These are phyloP conservation scores for Lathyrus oleraceus DNA, from an alignment of 306 rosid genomes.

Conservation along the genomic window DNA sequence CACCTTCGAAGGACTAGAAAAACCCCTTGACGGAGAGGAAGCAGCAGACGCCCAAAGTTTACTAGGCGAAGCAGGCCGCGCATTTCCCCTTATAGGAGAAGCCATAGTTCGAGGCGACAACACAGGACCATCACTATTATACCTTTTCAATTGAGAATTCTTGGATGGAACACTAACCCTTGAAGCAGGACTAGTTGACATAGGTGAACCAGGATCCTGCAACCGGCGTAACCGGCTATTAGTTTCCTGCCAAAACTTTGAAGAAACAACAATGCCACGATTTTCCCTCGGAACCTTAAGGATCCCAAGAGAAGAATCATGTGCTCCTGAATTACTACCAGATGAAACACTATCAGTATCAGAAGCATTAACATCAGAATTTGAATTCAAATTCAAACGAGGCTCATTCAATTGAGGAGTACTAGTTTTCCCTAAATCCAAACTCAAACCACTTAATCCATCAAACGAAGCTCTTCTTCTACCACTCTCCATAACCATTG, in stretches of 20 bases:
- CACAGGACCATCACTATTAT: constrained; percentile 54
- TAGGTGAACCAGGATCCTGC: constrained; percentile 91
- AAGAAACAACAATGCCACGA: constrained; percentile 78
- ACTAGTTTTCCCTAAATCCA: constrained; percentile 73
- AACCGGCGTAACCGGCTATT: constrained; percentile 83
- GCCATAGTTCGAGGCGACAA: constrained; percentile 72
- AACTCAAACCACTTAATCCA: constrained; percentile 65
- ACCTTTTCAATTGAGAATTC: constrained; percentile 66
- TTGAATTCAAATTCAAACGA: constrained; percentile 38
- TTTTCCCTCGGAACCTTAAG: constrained; percentile 48
- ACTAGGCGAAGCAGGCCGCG: constrained; percentile 82
- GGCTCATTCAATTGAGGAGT: constrained; percentile 44
- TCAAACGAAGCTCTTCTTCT: constrained; percentile 75
- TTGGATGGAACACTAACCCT: constrained; percentile 51
- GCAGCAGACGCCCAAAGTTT: constrained; percentile 75
- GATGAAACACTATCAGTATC: constrained; percentile 98
- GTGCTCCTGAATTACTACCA: constrained; percentile 89
- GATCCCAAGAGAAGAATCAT: constrained; percentile 50
- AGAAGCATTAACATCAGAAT: constrained; percentile 82
- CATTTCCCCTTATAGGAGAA: constrained; percentile 76
- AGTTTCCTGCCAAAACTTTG: constrained; percentile 98
- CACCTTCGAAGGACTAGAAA: constrained; percentile 75
- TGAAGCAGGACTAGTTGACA: constrained; percentile 68
- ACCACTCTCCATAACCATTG: constrained; percentile 52
- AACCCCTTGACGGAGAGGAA: constrained; percentile 75